Conservation (phyloP, 1,284 basidiomycete genomes). For the Cutaneotrichosporon cyanovorans region DNA sequence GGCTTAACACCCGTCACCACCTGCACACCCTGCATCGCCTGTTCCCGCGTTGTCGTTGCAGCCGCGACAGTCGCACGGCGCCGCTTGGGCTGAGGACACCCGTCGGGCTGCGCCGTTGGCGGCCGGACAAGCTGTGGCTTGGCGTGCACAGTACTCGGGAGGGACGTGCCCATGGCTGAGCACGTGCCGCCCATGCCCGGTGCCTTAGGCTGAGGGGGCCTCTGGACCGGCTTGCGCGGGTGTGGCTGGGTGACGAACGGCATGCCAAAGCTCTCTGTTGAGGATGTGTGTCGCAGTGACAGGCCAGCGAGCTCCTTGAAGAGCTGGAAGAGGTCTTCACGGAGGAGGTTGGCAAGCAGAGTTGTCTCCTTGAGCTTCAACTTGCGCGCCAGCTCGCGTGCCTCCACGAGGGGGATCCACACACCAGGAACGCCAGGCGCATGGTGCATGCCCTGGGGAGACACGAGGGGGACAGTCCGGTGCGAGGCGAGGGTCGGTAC, state of each 20-base stretch:
- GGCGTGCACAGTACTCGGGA: too few relatives aligned
- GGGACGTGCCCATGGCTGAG: too few relatives aligned
- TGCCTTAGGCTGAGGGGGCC: not conserved
- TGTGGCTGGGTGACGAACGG: constrained; percentile 18
- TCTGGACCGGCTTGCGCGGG: not conserved
- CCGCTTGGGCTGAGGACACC: constrained; percentile 36
- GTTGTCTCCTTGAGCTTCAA: constrained; percentile 17
- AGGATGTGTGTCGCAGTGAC: constrained; percentile 27
- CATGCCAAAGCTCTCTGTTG: constrained; percentile 31
- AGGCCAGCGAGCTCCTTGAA: constrained; percentile 34
- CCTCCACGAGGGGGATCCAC: constrained; percentile 34
- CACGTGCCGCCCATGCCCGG: too few relatives aligned
- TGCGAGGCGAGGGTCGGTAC: constrained; percentile 22
- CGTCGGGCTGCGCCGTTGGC: constrained; percentile 31
- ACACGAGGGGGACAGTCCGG: constrained; percentile 20
- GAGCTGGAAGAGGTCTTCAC: constrained; percentile 34
- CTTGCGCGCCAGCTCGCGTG: constrained; percentile 27
- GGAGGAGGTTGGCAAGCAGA: constrained; percentile 27
- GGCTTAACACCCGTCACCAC: not conserved
- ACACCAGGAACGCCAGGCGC: constrained; percentile 33
- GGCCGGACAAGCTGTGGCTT: constrained; percentile 33
- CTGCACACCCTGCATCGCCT: constrained; percentile 4
- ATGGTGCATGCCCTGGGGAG: constrained; percentile 20
- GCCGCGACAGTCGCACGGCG: constrained; percentile 30
- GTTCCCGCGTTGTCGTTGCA: not conserved